phyloP scores from a whole-genome alignment of 495 filamentous ascomycete species.

The Lophium mytilinum region DNA sequence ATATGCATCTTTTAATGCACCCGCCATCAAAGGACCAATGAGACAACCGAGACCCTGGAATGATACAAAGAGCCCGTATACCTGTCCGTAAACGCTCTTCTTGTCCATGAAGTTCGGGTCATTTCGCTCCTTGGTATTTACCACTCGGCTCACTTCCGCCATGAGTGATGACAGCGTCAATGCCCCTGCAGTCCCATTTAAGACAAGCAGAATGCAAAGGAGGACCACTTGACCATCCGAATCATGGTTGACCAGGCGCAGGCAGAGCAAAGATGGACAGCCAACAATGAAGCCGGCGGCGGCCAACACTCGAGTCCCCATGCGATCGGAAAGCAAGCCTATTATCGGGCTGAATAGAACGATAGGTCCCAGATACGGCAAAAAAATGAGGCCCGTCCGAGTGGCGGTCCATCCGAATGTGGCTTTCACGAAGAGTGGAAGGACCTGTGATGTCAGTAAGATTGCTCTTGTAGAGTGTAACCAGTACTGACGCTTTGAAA shows the following conservation, averaged over 20 bases:
- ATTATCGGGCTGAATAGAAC: neutral
- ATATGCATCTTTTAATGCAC: neutral
- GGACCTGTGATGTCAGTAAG: neutral
- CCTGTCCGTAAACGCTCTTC: neutral
- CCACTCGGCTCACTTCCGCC: neutral
- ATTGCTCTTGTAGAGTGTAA: neutral
- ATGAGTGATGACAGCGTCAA: neutral
- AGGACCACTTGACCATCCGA: neutral
- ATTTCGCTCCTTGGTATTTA: neutral
- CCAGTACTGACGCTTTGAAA: neutral
- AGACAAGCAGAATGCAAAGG: constrained; percentile 2
- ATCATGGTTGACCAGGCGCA: constrained; percentile 4
- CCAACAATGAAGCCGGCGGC: neutral
- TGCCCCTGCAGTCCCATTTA: neutral
- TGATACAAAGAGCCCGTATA: neutral
- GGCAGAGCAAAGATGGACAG: neutral
- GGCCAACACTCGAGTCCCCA: neutral
- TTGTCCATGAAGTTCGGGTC: neutral
- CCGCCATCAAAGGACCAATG: neutral
- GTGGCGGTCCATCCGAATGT: neutral
- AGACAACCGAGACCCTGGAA: neutral
- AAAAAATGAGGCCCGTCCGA: constrained; percentile 3
- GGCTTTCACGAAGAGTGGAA: neutral
- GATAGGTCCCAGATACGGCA: neutral
- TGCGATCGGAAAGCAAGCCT: constrained; percentile 1